A percentile compares a stretch with the other conserved stretches of the same genome.
These are phyloP conservation scores for Pilaira anomala DNA, from an alignment of 192 early-diverging fungal genomes.

Conservation along the genomic window DNA sequence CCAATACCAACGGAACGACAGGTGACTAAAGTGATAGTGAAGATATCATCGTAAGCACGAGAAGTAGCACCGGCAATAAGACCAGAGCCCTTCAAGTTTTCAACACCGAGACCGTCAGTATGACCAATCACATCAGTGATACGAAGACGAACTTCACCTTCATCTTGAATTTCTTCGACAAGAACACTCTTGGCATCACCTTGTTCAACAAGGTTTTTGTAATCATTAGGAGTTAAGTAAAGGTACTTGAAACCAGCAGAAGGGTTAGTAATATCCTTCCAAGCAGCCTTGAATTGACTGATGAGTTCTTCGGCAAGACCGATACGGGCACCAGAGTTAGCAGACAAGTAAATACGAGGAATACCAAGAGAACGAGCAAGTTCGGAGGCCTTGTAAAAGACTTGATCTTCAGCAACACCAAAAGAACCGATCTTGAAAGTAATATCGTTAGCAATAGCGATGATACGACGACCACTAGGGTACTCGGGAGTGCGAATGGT, in stretches of 20 bases:
- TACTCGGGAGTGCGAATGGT: slow-evolving; percentile 90
- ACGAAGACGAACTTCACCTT: slow-evolving; percentile 74
- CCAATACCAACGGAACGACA: slow-evolving; percentile 99
- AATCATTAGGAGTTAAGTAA: slow-evolving; percentile 76
- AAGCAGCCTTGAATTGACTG: slow-evolving; percentile 80
- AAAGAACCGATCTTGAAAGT: slow-evolving; percentile 97
- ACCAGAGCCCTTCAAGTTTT: slow-evolving; percentile 94
- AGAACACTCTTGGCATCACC: slow-evolving; percentile 68
- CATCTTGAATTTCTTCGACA: slow-evolving; percentile 66
- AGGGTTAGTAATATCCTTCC: slow-evolving; percentile 79
- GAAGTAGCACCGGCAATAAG: slow-evolving; percentile 97
- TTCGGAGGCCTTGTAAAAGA: slow-evolving; percentile 93
- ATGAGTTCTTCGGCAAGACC: slow-evolving; percentile 94
- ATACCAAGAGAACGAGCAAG: slow-evolving; percentile 80
- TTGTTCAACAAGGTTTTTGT: slow-evolving; percentile 57
- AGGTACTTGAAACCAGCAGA: slow-evolving; percentile 90
- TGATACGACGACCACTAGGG: slow-evolving; percentile 78
- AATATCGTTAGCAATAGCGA: slow-evolving; percentile 98
- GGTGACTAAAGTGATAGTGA: slow-evolving; percentile 94
- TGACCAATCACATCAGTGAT: slow-evolving; percentile 87
- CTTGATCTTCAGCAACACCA: slow-evolving; percentile 86
- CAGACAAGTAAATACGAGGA: slow-evolving; percentile 93
- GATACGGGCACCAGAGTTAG: slow-evolving; percentile 98
- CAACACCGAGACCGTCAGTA: slow-evolving; percentile 89
- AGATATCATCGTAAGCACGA: slow-evolving; percentile 96